Base-by-base conservation (phyloP, 345 rosid genomes). In the Camelina hispida region DNA sequence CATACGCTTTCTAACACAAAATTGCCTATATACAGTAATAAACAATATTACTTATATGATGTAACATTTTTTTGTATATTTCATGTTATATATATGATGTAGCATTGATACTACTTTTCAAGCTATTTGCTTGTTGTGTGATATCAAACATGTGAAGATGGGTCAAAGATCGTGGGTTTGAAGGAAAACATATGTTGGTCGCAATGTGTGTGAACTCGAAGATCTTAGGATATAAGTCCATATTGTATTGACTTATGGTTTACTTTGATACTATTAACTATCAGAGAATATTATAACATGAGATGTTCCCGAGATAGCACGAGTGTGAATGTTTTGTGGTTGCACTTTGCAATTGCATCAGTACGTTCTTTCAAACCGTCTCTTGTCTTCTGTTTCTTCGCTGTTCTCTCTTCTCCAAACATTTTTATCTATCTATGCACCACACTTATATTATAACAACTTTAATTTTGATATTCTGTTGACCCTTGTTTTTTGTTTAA, bases 271-370 rank as follows among this genome's bases (percentile, higher is more conserved):
- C 54, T n/a, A 54, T 16, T 57, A 57, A 47, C 23, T 0, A 14
- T 32, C 8, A 57, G 67, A 50, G 22, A 56, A 66, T 74, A 74
- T 22, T 20, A 38, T 56, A 50, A 66, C 78, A 74, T 58, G 73
- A 74, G 67, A 67, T 48, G 68, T 67, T 74, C 78, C 73, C 78
- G 35, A 74, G 73, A 58, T 37, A 48, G 68, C 73, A 58, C 73
- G 78, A 74, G 54, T 66, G 73, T 74, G 78, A 48, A 74, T 74
- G 78, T 67, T 67, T 74, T 48, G 78, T 74, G 78, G 78, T 74
- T 74, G 62, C 61, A 74, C 61, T 74, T 74, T 67, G 78, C 61
- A 38, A 50, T 74, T 66, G 78, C 67, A 74, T 74, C 44, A 66
- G 72, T 66, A 66, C 66, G 60, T 47, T 66, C 66, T 66, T 74